Evolutionary conservation across 148 eudicot species (phyloP), one percentile per base, ranked within the genome.

Genomic region (Spergularia bocconei): DNA sequence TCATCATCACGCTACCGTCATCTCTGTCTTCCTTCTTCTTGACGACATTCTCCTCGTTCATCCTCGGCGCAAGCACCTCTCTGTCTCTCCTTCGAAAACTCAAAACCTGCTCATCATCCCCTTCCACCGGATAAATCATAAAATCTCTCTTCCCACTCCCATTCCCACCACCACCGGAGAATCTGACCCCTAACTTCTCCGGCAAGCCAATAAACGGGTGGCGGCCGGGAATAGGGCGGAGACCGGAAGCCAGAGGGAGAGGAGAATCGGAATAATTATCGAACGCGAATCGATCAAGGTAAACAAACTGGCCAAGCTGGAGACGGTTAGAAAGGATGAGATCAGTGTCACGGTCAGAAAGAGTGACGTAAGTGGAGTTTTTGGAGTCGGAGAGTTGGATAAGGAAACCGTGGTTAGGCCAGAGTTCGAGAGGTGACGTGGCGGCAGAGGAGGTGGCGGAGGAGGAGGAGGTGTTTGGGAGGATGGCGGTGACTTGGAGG

Each of bases 231-330:
- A 92, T 61, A 0, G 94, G 92, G 11, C 97, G 91, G 21, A 95
- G 15, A 1, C 90, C 90, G 8, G 77, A 41, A 1, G 88, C 90
- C 0, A 81, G 80, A 1, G 99, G 99, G 8, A 95, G 85, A 0
- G 86, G 83, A 4, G 79, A 77, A 21, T 51, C n/a, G 9, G 75
- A 29, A 6, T 23, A 64, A 0, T 85, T 73, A 50, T 87, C 87
- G 51, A 88, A 80, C 16, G 75, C 72, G 53, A 95, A 69, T 3
- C 90, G 83, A 16, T 95, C 99, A 11, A 92, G 79, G 76, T 95
- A 90, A 14, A 94, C 81, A 44, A 95, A 92, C 77, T 95, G 98
- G 19, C 98, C 98, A 2, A 95, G 82, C 69, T 89, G 97, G 69
- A 95, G 85, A 6, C 92, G 88, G 72, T 94, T 90, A 41, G 88